Percentiles rank a stretch among this genome's conserved stretches.
phyloP scores from a whole-genome alignment of 805 yeast species.

The Candida jianshihensis region DNA sequence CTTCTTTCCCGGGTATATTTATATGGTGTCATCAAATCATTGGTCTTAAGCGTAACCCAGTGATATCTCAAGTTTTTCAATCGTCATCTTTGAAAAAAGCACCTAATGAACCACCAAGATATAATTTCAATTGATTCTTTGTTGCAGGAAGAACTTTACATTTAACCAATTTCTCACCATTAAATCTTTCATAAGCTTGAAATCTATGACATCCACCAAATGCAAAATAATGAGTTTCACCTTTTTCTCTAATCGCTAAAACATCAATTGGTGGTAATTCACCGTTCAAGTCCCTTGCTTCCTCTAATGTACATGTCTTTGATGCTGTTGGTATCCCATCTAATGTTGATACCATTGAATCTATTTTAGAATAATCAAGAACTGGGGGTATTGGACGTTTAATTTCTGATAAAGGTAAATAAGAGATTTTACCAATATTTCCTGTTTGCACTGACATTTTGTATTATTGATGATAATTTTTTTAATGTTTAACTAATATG shows the following conservation, averaged over 20 bases:
- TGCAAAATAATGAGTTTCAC: slow-evolving; percentile 61
- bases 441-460: slow-evolving; percentile 75
- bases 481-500: too few species aligned
- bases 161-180: slow-evolving; percentile 46
- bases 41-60: too few species aligned
- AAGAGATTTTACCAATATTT: slow-evolving; percentile 41
- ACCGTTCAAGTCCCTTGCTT: slow-evolving; percentile 36
- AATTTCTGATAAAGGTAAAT: slow-evolving; percentile 61
- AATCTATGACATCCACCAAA: slow-evolving; percentile 90
- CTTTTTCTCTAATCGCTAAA: slow-evolving; percentile 55
- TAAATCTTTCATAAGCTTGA: slow-evolving; percentile 67
- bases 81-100: slow-evolving; percentile 20
- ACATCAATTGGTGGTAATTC: slow-evolving; percentile 83
- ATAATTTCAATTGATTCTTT: slow-evolving; percentile 54
- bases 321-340: slow-evolving; percentile 60
- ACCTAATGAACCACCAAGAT: slow-evolving; percentile 65
- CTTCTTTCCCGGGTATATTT: too few species aligned
- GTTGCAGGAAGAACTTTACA: slow-evolving; percentile 75
- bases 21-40: too few species aligned
- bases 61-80: too few species aligned
- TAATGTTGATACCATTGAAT: slow-evolving; percentile 69
- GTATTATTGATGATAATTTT: too few species aligned
- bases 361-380: slow-evolving; percentile 64
- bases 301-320: slow-evolving; percentile 43
- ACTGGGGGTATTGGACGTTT: slow-evolving; percentile 84